phyloP scores from a whole-genome alignment of 2,329 filamentous ascomycete species.

The Endoconidiophora laricicola region DNA sequence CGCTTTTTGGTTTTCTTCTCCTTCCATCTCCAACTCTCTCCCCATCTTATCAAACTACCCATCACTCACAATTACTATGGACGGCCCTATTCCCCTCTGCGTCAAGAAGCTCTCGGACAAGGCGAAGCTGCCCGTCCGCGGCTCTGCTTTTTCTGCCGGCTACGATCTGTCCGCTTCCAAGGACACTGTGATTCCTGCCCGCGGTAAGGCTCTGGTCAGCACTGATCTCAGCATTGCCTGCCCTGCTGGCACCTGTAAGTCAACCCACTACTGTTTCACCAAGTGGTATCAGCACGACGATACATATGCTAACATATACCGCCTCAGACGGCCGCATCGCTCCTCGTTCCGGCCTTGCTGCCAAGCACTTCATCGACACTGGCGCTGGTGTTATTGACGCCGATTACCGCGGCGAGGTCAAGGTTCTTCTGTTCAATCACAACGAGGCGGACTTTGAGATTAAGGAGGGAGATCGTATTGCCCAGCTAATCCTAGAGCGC shows the following conservation, averaged over 20 bases:
- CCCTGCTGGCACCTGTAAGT: slow-evolving; percentile 73
- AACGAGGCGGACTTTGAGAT: slow-evolving; percentile 65
- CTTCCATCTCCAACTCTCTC: background rate
- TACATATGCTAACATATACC: background rate
- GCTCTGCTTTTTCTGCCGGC: slow-evolving; percentile 76
- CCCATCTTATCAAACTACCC: background rate
- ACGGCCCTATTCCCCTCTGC: slow-evolving; percentile 36
- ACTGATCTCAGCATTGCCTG: slow-evolving; percentile 87
- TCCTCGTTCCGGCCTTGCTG: slow-evolving; percentile 75
- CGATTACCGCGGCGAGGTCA: slow-evolving; percentile 87
- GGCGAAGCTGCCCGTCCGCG: slow-evolving; percentile 71
- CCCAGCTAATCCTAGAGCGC: slow-evolving; percentile 84
- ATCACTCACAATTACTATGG: background rate
- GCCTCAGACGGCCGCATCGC: slow-evolving; percentile 67
- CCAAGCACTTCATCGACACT: slow-evolving; percentile 91
- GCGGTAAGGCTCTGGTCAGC: slow-evolving; percentile 73
- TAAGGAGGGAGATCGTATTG: slow-evolving; percentile 75
- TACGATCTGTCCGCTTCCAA: slow-evolving; percentile 82
- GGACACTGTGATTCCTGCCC: slow-evolving; percentile 57
- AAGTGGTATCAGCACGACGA: background rate
- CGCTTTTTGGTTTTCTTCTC: background rate
- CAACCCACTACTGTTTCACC: background rate
- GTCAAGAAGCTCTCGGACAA: slow-evolving; percentile 76
- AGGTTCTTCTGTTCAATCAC: slow-evolving; percentile 91
- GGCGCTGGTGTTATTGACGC: slow-evolving; percentile 95